Percentiles rank a stretch among this genome's conserved stretches.
These are phyloP conservation scores for Phytophthora pseudosyringae DNA, from an alignment of 352 stramenopile genomes.

Conservation along the genomic window DNA sequence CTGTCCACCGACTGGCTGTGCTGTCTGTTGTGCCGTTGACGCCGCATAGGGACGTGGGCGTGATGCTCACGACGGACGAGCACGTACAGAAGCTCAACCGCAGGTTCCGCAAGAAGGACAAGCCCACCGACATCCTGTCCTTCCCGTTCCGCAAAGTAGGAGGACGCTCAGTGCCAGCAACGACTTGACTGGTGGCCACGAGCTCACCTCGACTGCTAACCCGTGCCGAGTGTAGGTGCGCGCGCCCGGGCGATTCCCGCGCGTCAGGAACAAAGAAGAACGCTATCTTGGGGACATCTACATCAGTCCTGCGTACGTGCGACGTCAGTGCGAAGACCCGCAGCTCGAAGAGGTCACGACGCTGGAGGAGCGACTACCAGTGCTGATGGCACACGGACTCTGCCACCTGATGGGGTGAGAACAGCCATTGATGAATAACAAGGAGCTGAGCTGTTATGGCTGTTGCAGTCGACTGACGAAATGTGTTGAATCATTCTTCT, in stretches of 20 bases:
- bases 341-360: constrained; percentile 60
- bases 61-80: constrained; percentile 82
- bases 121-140: constrained; percentile 82
- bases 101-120: constrained; percentile 77
- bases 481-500: constrained; percentile 4
- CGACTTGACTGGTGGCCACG: constrained; percentile 6
- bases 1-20: constrained; percentile 5
- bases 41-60: constrained; percentile 62
- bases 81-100: constrained; percentile 83
- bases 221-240: constrained; percentile 47
- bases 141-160: constrained; percentile 85
- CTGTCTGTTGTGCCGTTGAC: neutral
- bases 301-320: constrained; percentile 83
- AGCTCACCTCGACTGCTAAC: constrained; percentile 3
- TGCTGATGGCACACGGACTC: constrained; percentile 80
- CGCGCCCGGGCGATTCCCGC: constrained; percentile 64
- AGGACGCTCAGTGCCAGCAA: neutral
- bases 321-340: constrained; percentile 67
- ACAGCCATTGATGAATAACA: neutral
- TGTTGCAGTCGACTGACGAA: constrained; percentile 15
- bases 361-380: constrained; percentile 70
- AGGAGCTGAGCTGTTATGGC: neutral
- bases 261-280: constrained; percentile 54
- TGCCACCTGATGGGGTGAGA: constrained; percentile 84
- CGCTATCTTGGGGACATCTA: constrained; percentile 87